phyloP scores from a whole-genome alignment of 257 asterid genomes.

The Ilex aquifolium region DNA sequence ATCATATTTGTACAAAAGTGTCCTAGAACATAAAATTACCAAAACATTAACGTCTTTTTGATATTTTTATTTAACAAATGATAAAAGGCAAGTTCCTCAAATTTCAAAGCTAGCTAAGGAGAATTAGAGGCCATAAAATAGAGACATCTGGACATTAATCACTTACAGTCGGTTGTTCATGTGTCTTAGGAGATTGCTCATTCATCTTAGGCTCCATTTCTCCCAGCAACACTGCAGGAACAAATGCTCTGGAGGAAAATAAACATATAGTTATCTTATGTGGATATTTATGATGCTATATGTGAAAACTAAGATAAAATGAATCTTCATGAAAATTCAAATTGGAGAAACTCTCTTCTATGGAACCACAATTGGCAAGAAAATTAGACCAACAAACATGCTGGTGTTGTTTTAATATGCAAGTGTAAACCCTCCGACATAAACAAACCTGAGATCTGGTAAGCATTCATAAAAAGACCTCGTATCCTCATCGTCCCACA shows the following conservation, averaged over 20 bases:
- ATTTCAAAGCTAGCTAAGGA: not conserved
- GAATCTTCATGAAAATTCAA: no score
- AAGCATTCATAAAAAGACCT: conserved; percentile 92
- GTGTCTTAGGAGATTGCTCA: conserved; percentile 78
- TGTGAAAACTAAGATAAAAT: no score
- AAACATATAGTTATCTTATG: not conserved
- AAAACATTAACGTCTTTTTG: not conserved
- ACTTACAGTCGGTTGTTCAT: conserved; percentile 71
- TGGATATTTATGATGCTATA: no score
- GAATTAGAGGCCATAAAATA: not conserved
- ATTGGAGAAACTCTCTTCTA: no score
- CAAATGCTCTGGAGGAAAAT: conserved; percentile 72
- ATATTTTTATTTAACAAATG: not conserved
- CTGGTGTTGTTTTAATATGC: no score
- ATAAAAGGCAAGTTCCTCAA: not conserved
- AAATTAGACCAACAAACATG: no score
- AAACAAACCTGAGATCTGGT: conserved; percentile 85
- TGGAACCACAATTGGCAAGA: no score
- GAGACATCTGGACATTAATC: not conserved
- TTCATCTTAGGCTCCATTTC: conserved; percentile 76
- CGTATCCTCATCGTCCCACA: conserved; percentile 99
- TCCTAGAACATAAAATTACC: not conserved
- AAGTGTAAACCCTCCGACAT: conserved; percentile 8
- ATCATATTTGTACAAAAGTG: no score
- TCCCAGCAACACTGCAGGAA: conserved; percentile 97